Evolutionary conservation across 2,329 filamentous ascomycete species (phyloP).

Genomic region (Rhynchosporium agropyri): DNA sequence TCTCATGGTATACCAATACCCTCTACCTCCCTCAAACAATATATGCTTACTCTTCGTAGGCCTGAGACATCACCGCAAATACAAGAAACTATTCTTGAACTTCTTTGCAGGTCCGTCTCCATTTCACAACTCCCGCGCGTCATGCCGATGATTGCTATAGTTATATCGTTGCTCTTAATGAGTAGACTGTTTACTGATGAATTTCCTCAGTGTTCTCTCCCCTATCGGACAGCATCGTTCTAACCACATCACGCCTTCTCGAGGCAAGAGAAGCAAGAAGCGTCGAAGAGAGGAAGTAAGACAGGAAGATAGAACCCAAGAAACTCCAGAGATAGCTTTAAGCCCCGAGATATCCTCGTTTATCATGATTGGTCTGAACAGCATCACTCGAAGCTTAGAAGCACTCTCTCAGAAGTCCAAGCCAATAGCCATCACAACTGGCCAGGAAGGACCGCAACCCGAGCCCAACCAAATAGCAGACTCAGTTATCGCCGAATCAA

Average conservation of each 20-base stretch:
- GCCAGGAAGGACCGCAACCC: not conserved
- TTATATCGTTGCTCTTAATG: not conserved
- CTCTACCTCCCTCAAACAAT: not conserved
- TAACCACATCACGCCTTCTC: conserved; percentile 57
- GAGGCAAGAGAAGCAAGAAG: conserved; percentile 61
- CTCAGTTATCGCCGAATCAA: not conserved
- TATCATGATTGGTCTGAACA: conserved; percentile 66
- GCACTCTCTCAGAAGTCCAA: conserved; percentile 28
- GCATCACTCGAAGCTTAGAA: conserved; percentile 60
- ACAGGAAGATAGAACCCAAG: conserved; percentile 25
- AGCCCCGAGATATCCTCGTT: conserved; percentile 57
- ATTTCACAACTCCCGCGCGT: not conserved
- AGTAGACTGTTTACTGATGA: not conserved
- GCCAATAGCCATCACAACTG: conserved; percentile 12
- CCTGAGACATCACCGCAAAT: conserved; percentile 59
- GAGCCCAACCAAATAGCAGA: not conserved
- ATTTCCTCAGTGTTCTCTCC: conserved; percentile 55
- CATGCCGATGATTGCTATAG: not conserved
- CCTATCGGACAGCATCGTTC: conserved; percentile 66
- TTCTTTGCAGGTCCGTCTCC: conserved; percentile 62
- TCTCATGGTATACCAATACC: conserved; percentile 55
- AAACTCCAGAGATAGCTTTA: conserved; percentile 40
- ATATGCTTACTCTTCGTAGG: conserved; percentile 48
- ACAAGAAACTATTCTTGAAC: conserved; percentile 65
- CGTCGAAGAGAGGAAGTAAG: conserved; percentile 50